phyloP scores from a whole-genome alignment of 495 filamentous ascomycete species.

The Penicillium cinerascens region DNA sequence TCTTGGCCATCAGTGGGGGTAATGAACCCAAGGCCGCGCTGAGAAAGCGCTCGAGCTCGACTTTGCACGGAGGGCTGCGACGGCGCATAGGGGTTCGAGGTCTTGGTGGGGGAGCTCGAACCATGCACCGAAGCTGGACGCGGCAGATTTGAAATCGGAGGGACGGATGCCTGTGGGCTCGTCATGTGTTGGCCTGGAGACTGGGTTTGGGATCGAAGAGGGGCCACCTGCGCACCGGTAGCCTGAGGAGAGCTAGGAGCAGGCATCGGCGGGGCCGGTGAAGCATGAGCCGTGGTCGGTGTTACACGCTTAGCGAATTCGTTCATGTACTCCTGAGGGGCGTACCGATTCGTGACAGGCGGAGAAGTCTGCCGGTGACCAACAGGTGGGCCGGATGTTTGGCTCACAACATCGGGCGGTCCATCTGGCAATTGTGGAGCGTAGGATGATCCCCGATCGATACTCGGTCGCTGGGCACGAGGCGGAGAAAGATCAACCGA shows the following conservation, averaged over 20 bases:
- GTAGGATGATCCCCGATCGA: constrained; percentile 18
- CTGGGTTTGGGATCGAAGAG: constrained; percentile 80
- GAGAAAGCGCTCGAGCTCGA: constrained; percentile 38
- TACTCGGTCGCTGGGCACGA: constrained; percentile 9
- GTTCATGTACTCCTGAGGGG: constrained; percentile 47
- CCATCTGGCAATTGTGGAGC: constrained; percentile 12
- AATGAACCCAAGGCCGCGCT: constrained; percentile 49
- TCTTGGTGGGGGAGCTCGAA: constrained; percentile 46
- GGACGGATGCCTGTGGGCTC: constrained; percentile 47
- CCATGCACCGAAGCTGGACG: constrained; percentile 69
- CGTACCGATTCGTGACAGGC: constrained; percentile 38
- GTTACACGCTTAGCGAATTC: constrained; percentile 48
- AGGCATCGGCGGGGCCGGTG: constrained; percentile 34
- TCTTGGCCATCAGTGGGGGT: constrained; percentile 77
- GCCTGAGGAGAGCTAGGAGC: constrained; percentile 22
- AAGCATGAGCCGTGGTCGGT: constrained; percentile 39
- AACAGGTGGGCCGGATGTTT: constrained; percentile 7
- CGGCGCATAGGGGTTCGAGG: constrained; percentile 35
- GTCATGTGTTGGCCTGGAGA: constrained; percentile 63
- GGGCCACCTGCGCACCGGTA: constrained; percentile 33
- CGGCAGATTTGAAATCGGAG: constrained; percentile 52
- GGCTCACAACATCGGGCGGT: not conserved
- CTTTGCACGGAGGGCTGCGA: constrained; percentile 23
- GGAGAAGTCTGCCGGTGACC: constrained; percentile 27
- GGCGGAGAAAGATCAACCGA: constrained; percentile 26